These are phyloP conservation scores for Gaultheria prostrata DNA, from an alignment of 148 eudicot species.

Conservation along the genomic window DNA sequence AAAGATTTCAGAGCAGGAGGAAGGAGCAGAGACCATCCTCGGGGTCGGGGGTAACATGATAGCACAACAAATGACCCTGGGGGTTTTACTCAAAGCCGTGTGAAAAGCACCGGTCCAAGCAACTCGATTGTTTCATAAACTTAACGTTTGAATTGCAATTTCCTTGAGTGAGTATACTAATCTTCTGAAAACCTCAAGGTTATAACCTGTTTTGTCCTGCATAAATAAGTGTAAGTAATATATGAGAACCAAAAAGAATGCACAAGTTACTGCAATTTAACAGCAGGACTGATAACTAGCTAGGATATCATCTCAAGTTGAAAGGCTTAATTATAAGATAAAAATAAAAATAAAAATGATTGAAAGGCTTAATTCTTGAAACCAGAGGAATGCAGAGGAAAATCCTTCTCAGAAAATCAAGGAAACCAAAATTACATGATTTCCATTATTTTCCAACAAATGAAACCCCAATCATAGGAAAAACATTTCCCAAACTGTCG, in stretches of 20 bases:
- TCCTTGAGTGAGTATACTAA: constrained; percentile 78
- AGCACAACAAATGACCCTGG: constrained; percentile 8
- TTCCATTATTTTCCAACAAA: not conserved
- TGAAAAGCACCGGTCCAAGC: not conserved
- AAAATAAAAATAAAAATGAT: not conserved
- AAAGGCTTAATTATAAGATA: too few species aligned
- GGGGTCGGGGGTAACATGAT: not conserved
- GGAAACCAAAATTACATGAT: not conserved
- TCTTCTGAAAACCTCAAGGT: constrained; percentile 74
- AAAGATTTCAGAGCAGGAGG: not conserved
- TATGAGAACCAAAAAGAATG: not conserved
- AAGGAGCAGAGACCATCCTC: not conserved
- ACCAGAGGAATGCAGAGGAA: not conserved
- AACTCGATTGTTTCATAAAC: constrained; percentile 17
- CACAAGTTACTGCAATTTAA: not conserved
- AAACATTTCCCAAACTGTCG: not conserved
- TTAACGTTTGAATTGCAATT: constrained; percentile 46
- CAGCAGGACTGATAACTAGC: not conserved
- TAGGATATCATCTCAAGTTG: not conserved
- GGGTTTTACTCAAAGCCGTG: not conserved
- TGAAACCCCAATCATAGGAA: not conserved
- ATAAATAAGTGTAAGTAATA: not conserved
- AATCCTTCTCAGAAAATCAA: not conserved
- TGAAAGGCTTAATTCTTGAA: not conserved
- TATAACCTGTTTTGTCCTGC: constrained; percentile 85